Conservation (phyloP, 2,329 filamentous ascomycete species). For the Rhynchosporium graminicola region DNA sequence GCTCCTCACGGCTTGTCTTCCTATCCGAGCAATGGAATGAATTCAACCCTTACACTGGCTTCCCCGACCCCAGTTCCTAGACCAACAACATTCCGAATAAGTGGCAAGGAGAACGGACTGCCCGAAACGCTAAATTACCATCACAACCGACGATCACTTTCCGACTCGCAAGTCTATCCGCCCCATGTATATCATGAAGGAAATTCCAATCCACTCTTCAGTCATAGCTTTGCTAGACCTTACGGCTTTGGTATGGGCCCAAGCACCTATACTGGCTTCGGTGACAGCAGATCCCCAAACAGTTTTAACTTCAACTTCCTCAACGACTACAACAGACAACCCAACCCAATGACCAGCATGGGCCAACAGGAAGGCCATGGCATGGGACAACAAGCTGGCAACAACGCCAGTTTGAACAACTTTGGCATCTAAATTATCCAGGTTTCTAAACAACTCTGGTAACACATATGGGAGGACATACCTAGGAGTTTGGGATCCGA, state of each 20-base stretch:
- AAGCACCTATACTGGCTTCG: constrained; percentile 19
- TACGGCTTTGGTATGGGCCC: constrained; percentile 20
- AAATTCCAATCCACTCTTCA: constrained; percentile 37
- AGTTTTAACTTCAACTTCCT: constrained; percentile 12
- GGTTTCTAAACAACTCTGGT: background rate
- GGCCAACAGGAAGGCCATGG: constrained; percentile 18
- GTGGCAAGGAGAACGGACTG: constrained; percentile 36
- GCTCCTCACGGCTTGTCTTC: constrained; percentile 28
- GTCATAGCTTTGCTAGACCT: constrained; percentile 29
- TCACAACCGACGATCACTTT: constrained; percentile 27
- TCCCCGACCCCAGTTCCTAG: constrained; percentile 36
- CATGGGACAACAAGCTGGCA: constrained; percentile 14
- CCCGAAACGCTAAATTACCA: constrained; percentile 22
- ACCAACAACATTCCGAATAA: constrained; percentile 25
- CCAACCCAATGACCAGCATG: constrained; percentile 18
- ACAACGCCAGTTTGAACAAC: constrained; percentile 5
- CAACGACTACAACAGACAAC: constrained; percentile 28
- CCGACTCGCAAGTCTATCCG: constrained; percentile 34
- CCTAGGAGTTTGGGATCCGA: constrained; percentile 14
- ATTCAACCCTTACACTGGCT: constrained; percentile 18
- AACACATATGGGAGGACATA: constrained; percentile 1
- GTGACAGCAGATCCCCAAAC: constrained; percentile 21
- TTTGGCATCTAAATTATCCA: constrained; percentile 16
- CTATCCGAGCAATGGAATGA: constrained; percentile 22
- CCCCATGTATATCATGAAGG: constrained; percentile 35